phyloP scores from a whole-genome alignment of 208 protist species.

The Trichomonas tenax region DNA sequence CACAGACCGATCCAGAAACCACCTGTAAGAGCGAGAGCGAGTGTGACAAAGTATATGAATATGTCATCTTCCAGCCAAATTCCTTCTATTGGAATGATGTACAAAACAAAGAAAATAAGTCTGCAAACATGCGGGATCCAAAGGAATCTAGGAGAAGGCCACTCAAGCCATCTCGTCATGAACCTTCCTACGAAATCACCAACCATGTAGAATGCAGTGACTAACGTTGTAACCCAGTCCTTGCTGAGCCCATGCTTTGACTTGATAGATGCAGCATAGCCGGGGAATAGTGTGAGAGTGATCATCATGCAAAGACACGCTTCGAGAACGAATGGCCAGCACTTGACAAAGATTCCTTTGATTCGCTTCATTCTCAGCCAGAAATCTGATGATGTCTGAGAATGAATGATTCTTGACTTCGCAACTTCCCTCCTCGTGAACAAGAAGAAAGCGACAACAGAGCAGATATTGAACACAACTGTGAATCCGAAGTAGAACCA shows the following conservation, averaged over 20 bases:
- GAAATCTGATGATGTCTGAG: background rate
- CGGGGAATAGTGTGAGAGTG: background rate
- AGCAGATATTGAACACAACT: background rate
- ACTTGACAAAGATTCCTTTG: background rate
- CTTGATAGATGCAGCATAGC: background rate
- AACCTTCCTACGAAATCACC: background rate
- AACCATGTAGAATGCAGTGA: background rate
- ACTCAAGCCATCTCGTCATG: background rate
- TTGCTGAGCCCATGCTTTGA: background rate
- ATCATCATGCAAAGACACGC: background rate
- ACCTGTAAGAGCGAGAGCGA: background rate
- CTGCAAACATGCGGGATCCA: background rate
- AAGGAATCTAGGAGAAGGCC: background rate
- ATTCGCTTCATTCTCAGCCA: background rate
- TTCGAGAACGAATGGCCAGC: background rate
- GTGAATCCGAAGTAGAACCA: slow-evolving; percentile 5
- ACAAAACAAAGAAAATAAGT: background rate
- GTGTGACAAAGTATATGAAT: background rate
- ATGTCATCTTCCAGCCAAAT: background rate
- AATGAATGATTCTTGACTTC: background rate
- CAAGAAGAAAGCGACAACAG: background rate
- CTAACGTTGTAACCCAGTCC: background rate
- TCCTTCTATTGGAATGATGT: background rate
- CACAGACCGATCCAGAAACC: background rate
- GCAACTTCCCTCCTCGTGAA: background rate